phyloP scores from a whole-genome alignment of 148 eudicot genomes.

The Oxyria digyna region DNA sequence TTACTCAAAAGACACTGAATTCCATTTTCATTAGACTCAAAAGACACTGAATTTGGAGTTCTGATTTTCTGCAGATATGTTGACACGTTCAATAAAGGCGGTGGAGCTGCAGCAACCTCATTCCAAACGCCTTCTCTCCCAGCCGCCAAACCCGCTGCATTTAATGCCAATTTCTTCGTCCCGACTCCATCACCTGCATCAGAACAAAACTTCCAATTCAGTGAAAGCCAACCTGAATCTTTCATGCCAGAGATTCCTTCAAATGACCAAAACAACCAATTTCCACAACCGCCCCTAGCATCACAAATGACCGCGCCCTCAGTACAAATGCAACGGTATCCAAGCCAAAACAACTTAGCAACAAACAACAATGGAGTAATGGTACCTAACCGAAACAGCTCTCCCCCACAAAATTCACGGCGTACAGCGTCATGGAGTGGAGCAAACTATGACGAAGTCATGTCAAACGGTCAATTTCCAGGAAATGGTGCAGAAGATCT shows the following conservation, averaged over 20 bases:
- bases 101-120: slow-evolving; percentile 33
- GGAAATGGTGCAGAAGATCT: slow-evolving; percentile 18
- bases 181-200: slow-evolving; percentile 38
- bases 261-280: slow-evolving; percentile 12
- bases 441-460: too few species aligned
- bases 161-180: slow-evolving; percentile 54
- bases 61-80: slow-evolving; percentile 49
- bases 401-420: slow-evolving; percentile 31
- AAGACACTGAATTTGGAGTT: not conserved
- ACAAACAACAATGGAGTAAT: slow-evolving; percentile 17
- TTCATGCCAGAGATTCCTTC: slow-evolving; percentile 15
- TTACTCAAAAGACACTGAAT: not conserved
- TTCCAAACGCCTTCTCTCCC: slow-evolving; percentile 62
- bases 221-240: slow-evolving; percentile 17
- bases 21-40: not conserved
- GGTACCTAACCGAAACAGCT: slow-evolving; percentile 13
- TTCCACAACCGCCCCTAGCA: slow-evolving; percentile 14
- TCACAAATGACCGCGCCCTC: slow-evolving; percentile 28
- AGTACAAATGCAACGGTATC: slow-evolving; percentile 33
- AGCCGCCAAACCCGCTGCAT: slow-evolving; percentile 30
- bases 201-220: slow-evolving; percentile 16
- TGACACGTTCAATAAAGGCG: slow-evolving; percentile 82
- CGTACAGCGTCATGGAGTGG: slow-evolving; percentile 83
- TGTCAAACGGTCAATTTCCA: slow-evolving; percentile 22
- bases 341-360: slow-evolving; percentile 48